A percentile compares a stretch with the other conserved stretches of the same genome.
Conservation (phyloP, 2,329 filamentous ascomycete genomes). For the Sarocladiaceae sp. region DNA sequence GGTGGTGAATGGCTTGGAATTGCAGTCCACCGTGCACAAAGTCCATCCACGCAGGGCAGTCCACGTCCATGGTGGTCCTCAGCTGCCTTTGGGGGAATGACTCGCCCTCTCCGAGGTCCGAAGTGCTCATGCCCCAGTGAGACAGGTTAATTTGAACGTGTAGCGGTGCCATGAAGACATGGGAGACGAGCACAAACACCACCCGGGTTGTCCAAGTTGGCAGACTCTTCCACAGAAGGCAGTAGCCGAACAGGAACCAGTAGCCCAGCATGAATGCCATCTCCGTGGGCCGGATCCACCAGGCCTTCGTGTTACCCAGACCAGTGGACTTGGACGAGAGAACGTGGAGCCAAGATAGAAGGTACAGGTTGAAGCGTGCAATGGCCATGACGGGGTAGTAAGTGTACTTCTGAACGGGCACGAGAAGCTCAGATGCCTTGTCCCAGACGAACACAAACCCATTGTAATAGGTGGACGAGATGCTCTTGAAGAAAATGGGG, state of each 20-base stretch:
- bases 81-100: slow-evolving; percentile 89
- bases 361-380: slow-evolving; percentile 67
- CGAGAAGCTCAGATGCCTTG: slow-evolving; percentile 48
- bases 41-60: slow-evolving; percentile 81
- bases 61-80: slow-evolving; percentile 88
- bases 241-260: slow-evolving; percentile 63
- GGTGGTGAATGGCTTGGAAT: slow-evolving; percentile 83
- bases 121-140: slow-evolving; percentile 58
- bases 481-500: slow-evolving; percentile 56
- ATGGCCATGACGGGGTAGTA: slow-evolving; percentile 64
- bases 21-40: slow-evolving; percentile 85
- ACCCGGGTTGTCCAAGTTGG: slow-evolving; percentile 53
- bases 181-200: slow-evolving; percentile 56
- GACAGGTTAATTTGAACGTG: slow-evolving; percentile 68
- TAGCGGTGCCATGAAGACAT: slow-evolving; percentile 60
- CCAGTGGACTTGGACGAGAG: slow-evolving; percentile 36
- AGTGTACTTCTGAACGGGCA: slow-evolving; percentile 57
- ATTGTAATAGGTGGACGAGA: slow-evolving; percentile 59
- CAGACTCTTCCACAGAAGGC: slow-evolving; percentile 53
- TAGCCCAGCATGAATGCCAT: slow-evolving; percentile 56
- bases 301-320: slow-evolving; percentile 39
- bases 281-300: slow-evolving; percentile 63
- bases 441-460: slow-evolving; percentile 56
- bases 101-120: slow-evolving; percentile 75
- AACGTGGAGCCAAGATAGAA: slow-evolving; percentile 60